These are phyloP conservation scores for Penicillium sp. DNA, from an alignment of 2,329 filamentous ascomycete genomes.

Conservation along the genomic window DNA sequence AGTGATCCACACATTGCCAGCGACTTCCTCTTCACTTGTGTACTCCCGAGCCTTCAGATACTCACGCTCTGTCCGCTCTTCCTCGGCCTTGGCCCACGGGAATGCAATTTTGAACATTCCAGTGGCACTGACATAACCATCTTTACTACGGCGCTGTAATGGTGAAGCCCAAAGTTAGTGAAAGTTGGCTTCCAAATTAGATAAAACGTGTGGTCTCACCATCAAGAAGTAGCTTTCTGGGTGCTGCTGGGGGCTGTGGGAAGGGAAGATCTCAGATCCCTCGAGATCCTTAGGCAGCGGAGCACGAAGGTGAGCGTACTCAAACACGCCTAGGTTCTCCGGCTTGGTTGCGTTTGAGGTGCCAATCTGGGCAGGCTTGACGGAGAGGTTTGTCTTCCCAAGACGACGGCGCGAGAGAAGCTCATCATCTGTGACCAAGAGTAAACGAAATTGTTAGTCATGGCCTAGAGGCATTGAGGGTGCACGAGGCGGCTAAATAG, in stretches of 20 bases:
- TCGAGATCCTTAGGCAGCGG: constrained; percentile 87
- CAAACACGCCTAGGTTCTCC: constrained; percentile 76
- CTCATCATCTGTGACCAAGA: constrained; percentile 57
- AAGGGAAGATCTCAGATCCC: constrained; percentile 86
- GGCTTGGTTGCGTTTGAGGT: constrained; percentile 69
- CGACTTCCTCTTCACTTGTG: constrained; percentile 87
- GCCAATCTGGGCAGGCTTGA: constrained; percentile 73
- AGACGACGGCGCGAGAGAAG: constrained; percentile 82
- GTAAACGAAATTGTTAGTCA: constrained; percentile 16
- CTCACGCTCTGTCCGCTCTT: constrained; percentile 59
- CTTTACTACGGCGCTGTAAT: constrained; percentile 59
- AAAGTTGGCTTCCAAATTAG: neutral
- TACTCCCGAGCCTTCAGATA: constrained; percentile 80
- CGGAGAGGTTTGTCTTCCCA: constrained; percentile 85
- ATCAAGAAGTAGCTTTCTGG: constrained; percentile 97
- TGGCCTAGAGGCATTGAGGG: constrained; percentile 1
- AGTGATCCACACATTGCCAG: constrained; percentile 94
- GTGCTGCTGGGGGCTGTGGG: constrained; percentile 56
- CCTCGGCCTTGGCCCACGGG: constrained; percentile 60
- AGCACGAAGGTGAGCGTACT: constrained; percentile 92
- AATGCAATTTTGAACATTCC: constrained; percentile 71
- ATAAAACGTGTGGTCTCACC: constrained; percentile 47
- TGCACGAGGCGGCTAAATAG: constrained; percentile 5
- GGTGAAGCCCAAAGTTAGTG: neutral
- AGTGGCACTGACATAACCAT: constrained; percentile 64